Conservation (phyloP, 768 basidiomycete species). For the Serpula lacrymans region DNA sequence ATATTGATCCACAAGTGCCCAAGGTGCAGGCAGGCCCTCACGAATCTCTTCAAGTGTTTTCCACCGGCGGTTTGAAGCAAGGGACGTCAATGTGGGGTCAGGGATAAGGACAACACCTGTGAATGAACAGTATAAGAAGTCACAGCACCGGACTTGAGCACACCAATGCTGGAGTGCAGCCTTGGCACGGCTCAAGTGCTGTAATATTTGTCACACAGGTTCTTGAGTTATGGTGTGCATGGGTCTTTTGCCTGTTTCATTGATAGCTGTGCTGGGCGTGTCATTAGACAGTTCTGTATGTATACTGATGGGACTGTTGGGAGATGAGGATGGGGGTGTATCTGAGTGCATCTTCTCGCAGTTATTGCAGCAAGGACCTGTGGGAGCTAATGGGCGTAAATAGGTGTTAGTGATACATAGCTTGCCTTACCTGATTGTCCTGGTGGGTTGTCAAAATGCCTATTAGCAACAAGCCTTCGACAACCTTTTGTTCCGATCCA, state of each 20-base stretch:
- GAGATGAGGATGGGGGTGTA: too few relatives aligned
- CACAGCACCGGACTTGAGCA: not conserved
- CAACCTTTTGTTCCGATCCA: slow-evolving; percentile 26
- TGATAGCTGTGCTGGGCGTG: not conserved
- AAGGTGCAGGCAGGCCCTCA: not conserved
- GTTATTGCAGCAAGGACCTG: not conserved
- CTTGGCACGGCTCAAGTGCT: slow-evolving; percentile 6
- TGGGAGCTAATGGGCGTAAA: not conserved
- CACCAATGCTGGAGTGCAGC: slow-evolving; percentile 4
- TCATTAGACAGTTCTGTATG: not conserved
- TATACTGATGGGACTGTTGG: too few relatives aligned
- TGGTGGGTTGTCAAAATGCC: slow-evolving; percentile 32
- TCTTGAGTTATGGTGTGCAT: slow-evolving; percentile 16
- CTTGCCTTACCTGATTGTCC: slow-evolving; percentile 14
- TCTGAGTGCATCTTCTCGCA: too few relatives aligned
- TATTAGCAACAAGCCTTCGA: slow-evolving; percentile 23
- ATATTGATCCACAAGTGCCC: slow-evolving; percentile 12
- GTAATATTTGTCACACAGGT: too few relatives aligned
- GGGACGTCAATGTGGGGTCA: slow-evolving; percentile 20
- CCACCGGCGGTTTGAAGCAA: slow-evolving; percentile 16
- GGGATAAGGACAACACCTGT: slow-evolving; percentile 17
- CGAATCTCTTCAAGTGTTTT: slow-evolving; percentile 12
- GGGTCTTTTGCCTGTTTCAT: slow-evolving; percentile 18
- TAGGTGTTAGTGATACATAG: not conserved
- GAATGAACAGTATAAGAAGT: slow-evolving; percentile 1